phyloP scores from a whole-genome alignment of 306 rosid genomes.

The Begonia masoniana region DNA sequence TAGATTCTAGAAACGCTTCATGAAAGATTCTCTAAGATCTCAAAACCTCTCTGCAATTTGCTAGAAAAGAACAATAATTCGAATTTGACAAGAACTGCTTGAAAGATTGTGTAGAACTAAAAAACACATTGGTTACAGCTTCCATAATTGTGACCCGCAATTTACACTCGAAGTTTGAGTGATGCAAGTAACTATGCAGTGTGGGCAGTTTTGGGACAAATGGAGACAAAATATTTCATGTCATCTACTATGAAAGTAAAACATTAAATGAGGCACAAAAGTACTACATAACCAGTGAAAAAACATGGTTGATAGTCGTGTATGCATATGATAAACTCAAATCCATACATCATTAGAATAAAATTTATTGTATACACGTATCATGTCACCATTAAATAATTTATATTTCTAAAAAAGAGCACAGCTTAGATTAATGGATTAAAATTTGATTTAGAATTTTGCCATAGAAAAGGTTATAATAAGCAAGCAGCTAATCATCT shows the following conservation, averaged over 20 bases:
- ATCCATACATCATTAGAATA: not conserved
- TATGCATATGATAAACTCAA: not conserved
- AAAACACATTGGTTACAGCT: not conserved
- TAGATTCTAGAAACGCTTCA: not conserved
- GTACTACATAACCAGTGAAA: not conserved
- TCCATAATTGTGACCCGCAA: not conserved
- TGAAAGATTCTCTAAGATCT: not conserved
- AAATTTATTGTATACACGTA: not conserved
- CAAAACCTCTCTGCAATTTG: not conserved
- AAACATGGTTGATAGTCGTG: not conserved
- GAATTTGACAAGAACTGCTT: not conserved
- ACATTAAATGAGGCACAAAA: not conserved
- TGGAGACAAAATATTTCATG: not conserved
- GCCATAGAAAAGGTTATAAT: not conserved
- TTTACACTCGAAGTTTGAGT: not conserved
- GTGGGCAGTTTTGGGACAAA: not conserved
- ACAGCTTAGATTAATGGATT: not conserved
- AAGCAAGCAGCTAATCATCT: not conserved
- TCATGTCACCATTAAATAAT: slow-evolving; percentile 1
- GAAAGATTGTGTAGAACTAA: not conserved
- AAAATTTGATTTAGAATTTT: not conserved
- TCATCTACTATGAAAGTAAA: not conserved
- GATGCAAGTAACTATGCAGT: slow-evolving; percentile 2
- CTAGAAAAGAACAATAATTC: not conserved
- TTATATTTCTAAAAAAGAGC: not conserved